These are phyloP conservation scores for Monosiga brevicollis DNA, from an alignment of 78 protist species.

Conservation along the genomic window DNA sequence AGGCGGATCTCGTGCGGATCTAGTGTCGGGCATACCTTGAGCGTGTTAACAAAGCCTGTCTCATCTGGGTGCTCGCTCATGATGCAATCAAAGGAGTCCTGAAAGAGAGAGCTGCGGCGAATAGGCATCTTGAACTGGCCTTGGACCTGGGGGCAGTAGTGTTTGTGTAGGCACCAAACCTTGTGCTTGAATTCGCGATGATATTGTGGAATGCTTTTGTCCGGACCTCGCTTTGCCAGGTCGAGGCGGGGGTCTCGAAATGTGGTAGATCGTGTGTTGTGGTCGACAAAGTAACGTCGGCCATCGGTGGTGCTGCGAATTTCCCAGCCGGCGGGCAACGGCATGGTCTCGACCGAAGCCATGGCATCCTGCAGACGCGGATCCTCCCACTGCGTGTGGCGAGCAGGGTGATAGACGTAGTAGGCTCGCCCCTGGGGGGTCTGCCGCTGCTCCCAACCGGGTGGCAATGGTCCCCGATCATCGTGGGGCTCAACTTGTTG, in stretches of 20 bases:
- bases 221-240: too few species aligned
- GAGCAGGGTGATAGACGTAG: slow-evolving; percentile 47
- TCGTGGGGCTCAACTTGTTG: too few species aligned
- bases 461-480: too few species aligned
- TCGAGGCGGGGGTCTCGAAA: slow-evolving; percentile 32
- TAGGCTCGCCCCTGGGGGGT: slow-evolving; percentile 46
- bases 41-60: not conserved
- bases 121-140: not conserved
- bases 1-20: not conserved
- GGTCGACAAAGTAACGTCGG: slow-evolving; percentile 44
- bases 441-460: slow-evolving; percentile 32
- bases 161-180: not conserved
- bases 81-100: slow-evolving; percentile 36
- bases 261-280: slow-evolving; percentile 35
- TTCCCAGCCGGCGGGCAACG: slow-evolving; percentile 46
- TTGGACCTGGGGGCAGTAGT: not conserved
- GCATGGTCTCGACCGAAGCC: not conserved
- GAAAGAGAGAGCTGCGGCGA: slow-evolving; percentile 23
- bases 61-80: slow-evolving; percentile 15
- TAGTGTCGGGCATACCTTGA: not conserved
- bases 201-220: slow-evolving; percentile 10
- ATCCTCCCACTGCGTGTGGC: slow-evolving; percentile 35
- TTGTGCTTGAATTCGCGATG: slow-evolving; percentile 16
- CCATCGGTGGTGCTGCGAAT: slow-evolving; percentile 32
- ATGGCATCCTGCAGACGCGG: not conserved